Evolutionary conservation across 176 grass and related monocot species (phyloP), one percentile per base, ranked within the genome.

Genomic region (Pontederia paniculata): DNA sequence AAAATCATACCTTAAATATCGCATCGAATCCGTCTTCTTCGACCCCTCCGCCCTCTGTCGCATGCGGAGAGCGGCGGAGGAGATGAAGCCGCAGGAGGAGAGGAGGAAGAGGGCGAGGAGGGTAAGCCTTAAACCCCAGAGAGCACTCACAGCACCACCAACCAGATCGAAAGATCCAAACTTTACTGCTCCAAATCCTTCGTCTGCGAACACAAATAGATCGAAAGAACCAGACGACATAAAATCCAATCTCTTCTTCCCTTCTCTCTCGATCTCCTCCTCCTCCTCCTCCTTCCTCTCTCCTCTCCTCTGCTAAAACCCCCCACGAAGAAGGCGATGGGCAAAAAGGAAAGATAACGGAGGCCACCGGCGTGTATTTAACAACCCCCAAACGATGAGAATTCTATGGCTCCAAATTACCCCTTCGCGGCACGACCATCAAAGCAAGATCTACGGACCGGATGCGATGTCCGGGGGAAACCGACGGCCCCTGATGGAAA

Each of bases 171-270:
- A 20, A 63, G 19, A 4, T 22, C 44, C 18, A 9, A 20, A 46
- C 28, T 23, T 7, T 12, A 47, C 21, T 22, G 17, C 60, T 46
- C 12, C 44, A 21, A 48, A 14, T 12, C 41, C 16, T 47, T 14
- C 18, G n/a, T 19, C 44, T 42, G 45, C 46, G 15, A 66, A 25
- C 23, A 66, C 28, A 16, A 42, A 66, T 52, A 52, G n/a, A 44
- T 53, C 63, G 63, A 42, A 15, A 49, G 63, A 49, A 42, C 48
- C 48, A 66, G 63, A 66, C 63, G 63, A 66, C 63, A 66, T 66
- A 66, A 66, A n/a, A 66, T 66, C 17, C 19, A 25, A 25, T 11
- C 11, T 21, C 23, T 15, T 50, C 45, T n/a, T 13, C 54, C 13
- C 22, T 11, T 8, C 25, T 51, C 48, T 49, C 17, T 42, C 63